A percentile compares a stretch with the other conserved stretches of the same genome.
These are phyloP conservation scores for Kodamaea sagamina DNA, from an alignment of 805 yeast genomes.

Conservation along the genomic window DNA sequence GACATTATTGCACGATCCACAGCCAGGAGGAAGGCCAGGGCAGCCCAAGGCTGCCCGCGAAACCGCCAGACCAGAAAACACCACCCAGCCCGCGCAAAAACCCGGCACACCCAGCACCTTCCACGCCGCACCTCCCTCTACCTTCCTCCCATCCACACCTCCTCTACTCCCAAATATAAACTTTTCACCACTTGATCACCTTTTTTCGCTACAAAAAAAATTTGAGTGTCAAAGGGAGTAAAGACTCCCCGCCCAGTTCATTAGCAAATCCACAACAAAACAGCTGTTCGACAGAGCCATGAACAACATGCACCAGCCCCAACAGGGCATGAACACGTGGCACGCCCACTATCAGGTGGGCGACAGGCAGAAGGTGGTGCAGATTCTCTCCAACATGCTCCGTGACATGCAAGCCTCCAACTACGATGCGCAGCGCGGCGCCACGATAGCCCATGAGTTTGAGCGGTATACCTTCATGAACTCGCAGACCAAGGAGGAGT, in stretches of 20 bases:
- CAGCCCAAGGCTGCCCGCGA: too few relatives aligned
- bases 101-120: too few relatives aligned
- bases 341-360: constrained; percentile 24
- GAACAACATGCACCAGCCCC: constrained; percentile 24
- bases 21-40: too few relatives aligned
- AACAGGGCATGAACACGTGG: constrained; percentile 28
- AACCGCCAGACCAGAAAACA: too few relatives aligned
- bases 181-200: constrained; percentile 7
- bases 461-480: constrained; percentile 66
- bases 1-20: too few relatives aligned
- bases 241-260: constrained; percentile 7
- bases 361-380: constrained; percentile 45
- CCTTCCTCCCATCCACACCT: not conserved
- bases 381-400: constrained; percentile 37
- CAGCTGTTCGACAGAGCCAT: constrained; percentile 1
- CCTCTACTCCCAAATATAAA: not conserved
- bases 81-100: too few relatives aligned
- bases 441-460: constrained; percentile 62
- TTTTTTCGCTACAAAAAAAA: constrained; percentile 7
- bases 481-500: constrained; percentile 58
- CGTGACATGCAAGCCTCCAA: constrained; percentile 37
- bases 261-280: constrained; percentile 4
- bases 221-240: constrained; percentile 9
- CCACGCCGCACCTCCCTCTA: too few relatives aligned
- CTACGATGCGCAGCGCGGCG: constrained; percentile 39